phyloP scores from a whole-genome alignment of 306 rosid genomes.

The Cucumis cinereus region DNA sequence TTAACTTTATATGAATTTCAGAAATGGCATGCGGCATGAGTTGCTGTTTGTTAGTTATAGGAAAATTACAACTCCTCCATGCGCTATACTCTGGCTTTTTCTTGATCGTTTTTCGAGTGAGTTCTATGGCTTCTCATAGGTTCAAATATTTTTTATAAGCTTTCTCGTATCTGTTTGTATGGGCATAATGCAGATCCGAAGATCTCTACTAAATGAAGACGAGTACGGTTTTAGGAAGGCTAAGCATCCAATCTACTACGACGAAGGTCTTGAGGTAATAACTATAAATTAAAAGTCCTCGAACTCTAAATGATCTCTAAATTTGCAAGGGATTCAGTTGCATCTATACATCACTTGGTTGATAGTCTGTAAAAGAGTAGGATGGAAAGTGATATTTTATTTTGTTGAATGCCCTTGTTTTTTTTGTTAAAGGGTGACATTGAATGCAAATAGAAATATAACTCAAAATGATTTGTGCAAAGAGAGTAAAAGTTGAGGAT shows the following conservation, averaged over 20 bases:
- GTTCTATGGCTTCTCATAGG: background rate
- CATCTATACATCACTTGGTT: background rate
- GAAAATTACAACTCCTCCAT: background rate
- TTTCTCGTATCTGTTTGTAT: background rate
- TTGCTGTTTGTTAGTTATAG: background rate
- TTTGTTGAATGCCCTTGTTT: background rate
- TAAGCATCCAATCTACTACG: conserved; percentile 73
- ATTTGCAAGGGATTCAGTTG: background rate
- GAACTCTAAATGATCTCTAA: background rate
- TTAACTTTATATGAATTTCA: background rate
- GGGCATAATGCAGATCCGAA: conserved; percentile 52
- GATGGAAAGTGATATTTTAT: background rate
- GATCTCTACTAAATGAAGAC: conserved; percentile 68
- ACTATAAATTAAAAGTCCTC: background rate
- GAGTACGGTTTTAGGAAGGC: conserved; percentile 82
- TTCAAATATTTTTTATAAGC: background rate
- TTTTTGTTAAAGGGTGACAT: background rate
- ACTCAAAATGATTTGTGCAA: background rate
- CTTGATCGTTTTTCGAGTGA: background rate
- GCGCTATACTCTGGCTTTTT: background rate
- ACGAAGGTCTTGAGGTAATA: conserved; percentile 93
- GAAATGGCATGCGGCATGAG: background rate
- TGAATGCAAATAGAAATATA: too few species aligned
- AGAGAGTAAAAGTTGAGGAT: too few species aligned
- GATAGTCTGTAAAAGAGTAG: background rate